Evolutionary conservation across 495 filamentous ascomycete species (phyloP).

Genomic region (Xylaria longipes): DNA sequence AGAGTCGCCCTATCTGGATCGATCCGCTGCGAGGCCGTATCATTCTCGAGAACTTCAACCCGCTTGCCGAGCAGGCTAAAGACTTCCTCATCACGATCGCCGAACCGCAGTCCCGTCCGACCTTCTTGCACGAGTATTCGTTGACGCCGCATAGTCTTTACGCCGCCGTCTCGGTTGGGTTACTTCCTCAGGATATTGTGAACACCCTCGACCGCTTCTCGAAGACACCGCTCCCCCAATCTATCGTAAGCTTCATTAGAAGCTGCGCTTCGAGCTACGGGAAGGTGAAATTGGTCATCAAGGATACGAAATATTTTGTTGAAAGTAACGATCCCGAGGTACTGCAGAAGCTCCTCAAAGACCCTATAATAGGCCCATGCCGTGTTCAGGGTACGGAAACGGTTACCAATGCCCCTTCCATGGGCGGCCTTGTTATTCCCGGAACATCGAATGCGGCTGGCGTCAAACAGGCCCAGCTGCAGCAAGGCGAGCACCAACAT

Average conservation of each 20-base stretch:
- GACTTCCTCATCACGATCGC: constrained; percentile 96
- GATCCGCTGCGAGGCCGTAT: constrained; percentile 84
- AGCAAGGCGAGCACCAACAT: constrained; percentile 39
- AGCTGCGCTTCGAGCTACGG: constrained; percentile 88
- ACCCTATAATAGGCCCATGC: constrained; percentile 50
- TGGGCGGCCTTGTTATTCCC: constrained; percentile 90
- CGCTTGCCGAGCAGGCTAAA: constrained; percentile 81
- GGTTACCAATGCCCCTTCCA: constrained; percentile 83
- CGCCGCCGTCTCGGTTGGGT: constrained; percentile 90
- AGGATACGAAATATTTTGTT: constrained; percentile 91
- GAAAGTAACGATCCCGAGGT: constrained; percentile 87
- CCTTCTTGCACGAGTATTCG: constrained; percentile 89
- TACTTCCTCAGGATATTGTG: constrained; percentile 88
- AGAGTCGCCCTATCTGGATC: constrained; percentile 89
- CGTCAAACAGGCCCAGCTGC: constrained; percentile 66
- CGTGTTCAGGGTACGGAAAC: constrained; percentile 64
- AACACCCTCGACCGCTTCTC: constrained; percentile 83
- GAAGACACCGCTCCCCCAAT: constrained; percentile 80
- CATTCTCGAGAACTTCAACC: constrained; percentile 94
- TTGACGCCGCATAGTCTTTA: constrained; percentile 92
- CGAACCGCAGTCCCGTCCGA: constrained; percentile 87
- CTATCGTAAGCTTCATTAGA: constrained; percentile 80
- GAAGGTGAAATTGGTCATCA: constrained; percentile 93
- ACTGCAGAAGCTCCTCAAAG: constrained; percentile 80
- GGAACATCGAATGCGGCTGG: constrained; percentile 93